phyloP scores from a whole-genome alignment of 1,284 basidiomycete genomes.

The Sporisorium sorghi region DNA sequence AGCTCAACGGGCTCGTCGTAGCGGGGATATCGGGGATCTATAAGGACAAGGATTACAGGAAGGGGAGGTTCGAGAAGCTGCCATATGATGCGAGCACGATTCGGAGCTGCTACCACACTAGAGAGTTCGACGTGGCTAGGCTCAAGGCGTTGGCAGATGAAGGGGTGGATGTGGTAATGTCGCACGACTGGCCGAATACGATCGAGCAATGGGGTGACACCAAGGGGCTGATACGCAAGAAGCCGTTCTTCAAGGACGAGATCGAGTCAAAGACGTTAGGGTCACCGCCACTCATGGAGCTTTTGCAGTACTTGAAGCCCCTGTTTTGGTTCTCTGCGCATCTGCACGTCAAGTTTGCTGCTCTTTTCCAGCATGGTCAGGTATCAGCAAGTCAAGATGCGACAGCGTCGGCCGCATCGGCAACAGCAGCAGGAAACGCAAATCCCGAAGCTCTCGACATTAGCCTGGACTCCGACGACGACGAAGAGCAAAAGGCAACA shows the following conservation, averaged over 20 bases:
- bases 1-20: constrained; percentile 83
- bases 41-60: constrained; percentile 80
- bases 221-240: constrained; percentile 77
- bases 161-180: constrained; percentile 80
- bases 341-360: constrained; percentile 80
- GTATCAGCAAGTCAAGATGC: background rate
- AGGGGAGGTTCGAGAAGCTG: constrained; percentile 73
- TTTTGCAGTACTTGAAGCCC: constrained; percentile 81
- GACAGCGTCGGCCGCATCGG: background rate
- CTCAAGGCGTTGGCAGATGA: constrained; percentile 78
- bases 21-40: constrained; percentile 93
- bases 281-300: constrained; percentile 85
- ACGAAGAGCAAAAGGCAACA: constrained; percentile 1
- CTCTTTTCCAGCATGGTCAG: constrained; percentile 32
- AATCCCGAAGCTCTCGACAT: constrained; percentile 59
- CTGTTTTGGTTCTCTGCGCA: constrained; percentile 97
- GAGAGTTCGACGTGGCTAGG: constrained; percentile 84
- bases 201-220: constrained; percentile 87
- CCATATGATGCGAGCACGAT: constrained; percentile 78
- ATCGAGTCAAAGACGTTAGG: constrained; percentile 78
- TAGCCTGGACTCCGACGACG: constrained; percentile 42
- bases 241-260: constrained; percentile 85
- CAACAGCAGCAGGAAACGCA: background rate
- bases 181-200: constrained; percentile 94
- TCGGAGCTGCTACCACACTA: constrained; percentile 89